Evolutionary conservation across 805 yeast genomes (phyloP).

Genomic region (Clavispora fructus): DNA sequence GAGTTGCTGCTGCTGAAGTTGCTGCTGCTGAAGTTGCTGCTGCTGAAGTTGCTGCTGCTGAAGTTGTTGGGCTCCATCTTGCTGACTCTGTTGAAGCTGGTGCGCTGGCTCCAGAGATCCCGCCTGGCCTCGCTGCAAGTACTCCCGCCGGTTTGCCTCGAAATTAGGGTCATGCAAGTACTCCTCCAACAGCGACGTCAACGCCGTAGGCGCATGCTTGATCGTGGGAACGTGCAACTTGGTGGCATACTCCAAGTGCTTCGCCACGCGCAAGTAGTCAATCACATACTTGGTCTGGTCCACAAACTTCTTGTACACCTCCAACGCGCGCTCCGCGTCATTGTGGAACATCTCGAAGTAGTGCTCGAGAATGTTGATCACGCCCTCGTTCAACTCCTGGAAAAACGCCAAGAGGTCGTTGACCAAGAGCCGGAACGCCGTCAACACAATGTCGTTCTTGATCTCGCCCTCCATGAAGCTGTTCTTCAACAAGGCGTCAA

Average conservation of each 20-base stretch:
- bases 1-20: conserved; percentile 4
- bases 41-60: neutral
- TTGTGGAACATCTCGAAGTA: conserved; percentile 85
- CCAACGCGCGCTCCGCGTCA: conserved; percentile 84
- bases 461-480: conserved; percentile 75
- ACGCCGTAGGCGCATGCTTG: conserved; percentile 94
- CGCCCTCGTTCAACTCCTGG: conserved; percentile 92
- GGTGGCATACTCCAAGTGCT: conserved; percentile 79
- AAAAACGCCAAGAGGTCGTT: conserved; percentile 81
- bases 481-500: conserved; percentile 68
- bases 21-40: conserved; percentile 3
- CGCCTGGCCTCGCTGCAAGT: conserved; percentile 58
- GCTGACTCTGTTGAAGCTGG: neutral
- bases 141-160: conserved; percentile 73
- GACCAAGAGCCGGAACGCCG: conserved; percentile 84
- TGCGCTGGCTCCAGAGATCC: conserved; percentile 6
- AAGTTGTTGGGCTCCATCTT: neutral
- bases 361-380: conserved; percentile 86
- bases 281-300: conserved; percentile 84
- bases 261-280: conserved; percentile 81
- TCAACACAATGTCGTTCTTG: conserved; percentile 75
- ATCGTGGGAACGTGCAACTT: conserved; percentile 92
- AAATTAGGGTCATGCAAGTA: conserved; percentile 83
- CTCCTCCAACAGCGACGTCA: conserved; percentile 81
- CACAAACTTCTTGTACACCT: conserved; percentile 79